Conservation (phyloP, 345 rosid species). For the Salix suchowensis region DNA sequence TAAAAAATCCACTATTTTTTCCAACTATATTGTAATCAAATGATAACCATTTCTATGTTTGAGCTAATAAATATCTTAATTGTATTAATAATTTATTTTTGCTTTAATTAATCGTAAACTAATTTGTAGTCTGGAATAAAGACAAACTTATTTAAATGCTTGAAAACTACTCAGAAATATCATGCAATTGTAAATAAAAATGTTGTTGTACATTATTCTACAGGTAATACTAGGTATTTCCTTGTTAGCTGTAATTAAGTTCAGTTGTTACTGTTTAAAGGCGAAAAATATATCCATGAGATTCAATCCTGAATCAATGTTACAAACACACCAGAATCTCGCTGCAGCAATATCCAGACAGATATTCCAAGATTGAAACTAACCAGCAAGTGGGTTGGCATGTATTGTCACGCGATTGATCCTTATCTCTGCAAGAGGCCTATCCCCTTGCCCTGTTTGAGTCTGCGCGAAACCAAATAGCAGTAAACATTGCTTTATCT, state of each 20-base stretch:
- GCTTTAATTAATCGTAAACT: too few relatives aligned
- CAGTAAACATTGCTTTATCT: not conserved
- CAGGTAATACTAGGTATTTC: not conserved
- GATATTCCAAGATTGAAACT: not conserved
- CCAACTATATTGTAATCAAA: too few relatives aligned
- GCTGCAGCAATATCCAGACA: not conserved
- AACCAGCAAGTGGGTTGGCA: conserved; percentile 96
- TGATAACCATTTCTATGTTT: too few relatives aligned
- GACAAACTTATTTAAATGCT: too few relatives aligned
- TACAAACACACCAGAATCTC: not conserved
- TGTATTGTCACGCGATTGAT: conserved; percentile 89
- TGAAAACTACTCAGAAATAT: too few relatives aligned
- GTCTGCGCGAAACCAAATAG: conserved; percentile 48
- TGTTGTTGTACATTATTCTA: not conserved
- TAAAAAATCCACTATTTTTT: too few relatives aligned
- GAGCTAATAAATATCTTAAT: too few relatives aligned
- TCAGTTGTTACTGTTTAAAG: not conserved
- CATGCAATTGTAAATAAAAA: not conserved
- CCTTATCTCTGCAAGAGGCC: conserved; percentile 96
- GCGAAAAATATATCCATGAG: not conserved
- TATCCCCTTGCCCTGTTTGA: conserved; percentile 78
- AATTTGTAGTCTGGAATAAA: too few relatives aligned
- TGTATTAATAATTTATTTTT: too few relatives aligned
- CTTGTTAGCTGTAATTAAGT: not conserved
- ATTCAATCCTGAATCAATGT: not conserved